Base-by-base conservation (phyloP, 2,329 filamentous ascomycete genomes). In the Fusarium multiceps region DNA sequence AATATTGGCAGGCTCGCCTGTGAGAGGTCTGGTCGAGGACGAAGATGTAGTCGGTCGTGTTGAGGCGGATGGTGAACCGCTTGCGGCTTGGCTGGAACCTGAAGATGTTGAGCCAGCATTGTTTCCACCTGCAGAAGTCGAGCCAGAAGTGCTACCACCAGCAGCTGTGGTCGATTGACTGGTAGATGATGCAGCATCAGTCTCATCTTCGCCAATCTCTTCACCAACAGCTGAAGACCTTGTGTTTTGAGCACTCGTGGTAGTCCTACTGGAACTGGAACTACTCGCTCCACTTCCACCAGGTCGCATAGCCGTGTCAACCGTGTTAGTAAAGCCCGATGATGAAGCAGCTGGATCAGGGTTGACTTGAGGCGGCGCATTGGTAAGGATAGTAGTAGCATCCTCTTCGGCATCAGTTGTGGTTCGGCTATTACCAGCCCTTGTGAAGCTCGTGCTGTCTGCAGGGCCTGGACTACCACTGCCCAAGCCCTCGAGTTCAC, bases 381-480 rank as follows among this genome's bases (percentile, higher is more conserved):
- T n/a, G 6, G 37, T 1, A 5, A 21, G 3, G 1, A 13, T 23
- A 0, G 14, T n/a, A 13, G 62, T 48, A 18, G 14, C 41, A 16
- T 25, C 18, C 5, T 6, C 18, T 1, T 32, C 20, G 0, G 3
- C 42, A 0, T 16, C 16, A 3, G 8, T 1, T 4, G 32, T 37
- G 2, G 12, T 13, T 6, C 32, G 20, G 10, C 55, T 66, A 8
- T 48, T 62, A 1, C 32, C 11, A 10, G 63, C 20, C 2, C 63
- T 27, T 4, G 18, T 25, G 12, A 47, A 18, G 1, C 20, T 41
- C 6, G 49, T 62, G 12, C 32, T 16, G 0, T 27, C 46, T 1
- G 1, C 20, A 2, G 12, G n/a, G 4, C 3, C 18, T 4, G 12
- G 23, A 1, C 23, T 41, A 3, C 61, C 34, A 0, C 43, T 14